Conservation (phyloP, 805 yeast species). For the Candida krabiensis region DNA sequence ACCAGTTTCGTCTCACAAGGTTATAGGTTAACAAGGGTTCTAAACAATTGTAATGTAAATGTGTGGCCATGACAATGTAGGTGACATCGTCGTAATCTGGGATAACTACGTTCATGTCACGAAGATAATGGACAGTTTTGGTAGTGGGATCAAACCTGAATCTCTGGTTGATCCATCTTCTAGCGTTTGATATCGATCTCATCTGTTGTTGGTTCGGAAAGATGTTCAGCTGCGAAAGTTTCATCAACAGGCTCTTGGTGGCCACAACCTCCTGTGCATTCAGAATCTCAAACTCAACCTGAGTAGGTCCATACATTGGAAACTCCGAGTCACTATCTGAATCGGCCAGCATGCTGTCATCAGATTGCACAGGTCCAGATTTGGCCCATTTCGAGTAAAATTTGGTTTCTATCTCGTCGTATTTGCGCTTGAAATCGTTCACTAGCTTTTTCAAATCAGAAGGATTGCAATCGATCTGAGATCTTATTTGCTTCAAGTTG, state of each 20-base stretch:
- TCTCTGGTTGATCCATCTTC: constrained; percentile 35
- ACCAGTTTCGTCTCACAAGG: constrained; percentile 30
- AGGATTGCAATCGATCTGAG: constrained; percentile 11
- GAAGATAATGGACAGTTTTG: constrained; percentile 25
- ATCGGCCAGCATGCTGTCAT: constrained; percentile 1
- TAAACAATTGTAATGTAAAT: constrained; percentile 25
- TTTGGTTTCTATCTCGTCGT: constrained; percentile 22
- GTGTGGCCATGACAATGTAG: constrained; percentile 32
- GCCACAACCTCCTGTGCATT: constrained; percentile 28
- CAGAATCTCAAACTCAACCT: constrained; percentile 31
- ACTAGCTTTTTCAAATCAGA: constrained; percentile 12
- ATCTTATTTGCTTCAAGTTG: constrained; percentile 17
- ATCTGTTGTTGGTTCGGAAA: constrained; percentile 29
- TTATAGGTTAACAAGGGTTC: constrained; percentile 24
- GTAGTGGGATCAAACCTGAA: constrained; percentile 22
- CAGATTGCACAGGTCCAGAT: constrained; percentile 6
- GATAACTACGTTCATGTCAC: constrained; percentile 28
- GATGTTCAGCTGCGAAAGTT: constrained; percentile 23
- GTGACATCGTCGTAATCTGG: constrained; percentile 32
- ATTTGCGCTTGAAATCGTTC: constrained; percentile 19
- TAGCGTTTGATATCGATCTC: constrained; percentile 31
- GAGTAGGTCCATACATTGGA: constrained; percentile 34
- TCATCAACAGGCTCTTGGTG: constrained; percentile 25
- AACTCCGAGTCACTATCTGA: constrained; percentile 23
- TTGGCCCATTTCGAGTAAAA: constrained; percentile 29